Evolutionary conservation across 176 grass and related monocot genomes (phyloP).

Genomic region (Oryza officinalis): DNA sequence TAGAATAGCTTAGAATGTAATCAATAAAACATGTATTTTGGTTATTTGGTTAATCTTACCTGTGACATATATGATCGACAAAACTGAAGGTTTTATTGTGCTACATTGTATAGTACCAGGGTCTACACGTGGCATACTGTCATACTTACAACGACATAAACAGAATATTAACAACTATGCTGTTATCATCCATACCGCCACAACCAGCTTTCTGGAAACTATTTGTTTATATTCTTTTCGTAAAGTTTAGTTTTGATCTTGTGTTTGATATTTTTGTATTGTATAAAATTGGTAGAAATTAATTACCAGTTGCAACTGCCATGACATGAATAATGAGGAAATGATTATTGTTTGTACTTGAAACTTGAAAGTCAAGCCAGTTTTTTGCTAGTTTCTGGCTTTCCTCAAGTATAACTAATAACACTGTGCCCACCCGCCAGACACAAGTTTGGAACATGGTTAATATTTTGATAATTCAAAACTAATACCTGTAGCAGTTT

Average conservation of each 20-base stretch:
- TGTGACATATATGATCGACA: neutral
- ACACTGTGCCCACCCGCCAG: neutral
- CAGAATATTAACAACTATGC: neutral
- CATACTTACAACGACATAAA: neutral
- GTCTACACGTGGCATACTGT: neutral
- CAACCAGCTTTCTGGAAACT: neutral
- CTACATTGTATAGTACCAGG: neutral
- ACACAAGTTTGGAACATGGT: neutral
- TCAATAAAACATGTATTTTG: neutral
- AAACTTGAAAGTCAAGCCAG: neutral
- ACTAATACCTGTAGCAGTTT: neutral
- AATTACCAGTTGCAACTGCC: neutral
- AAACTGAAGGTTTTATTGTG: neutral
- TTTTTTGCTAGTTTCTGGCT: neutral
- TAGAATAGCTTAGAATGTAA: slow-evolving; percentile 5
- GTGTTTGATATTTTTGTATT: slow-evolving; percentile 9
- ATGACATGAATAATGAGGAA: neutral
- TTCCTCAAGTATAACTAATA: neutral
- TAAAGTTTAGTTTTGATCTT: neutral
- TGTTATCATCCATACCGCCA: neutral
- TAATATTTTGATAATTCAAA: slow-evolving; percentile 1
- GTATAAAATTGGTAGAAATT: neutral
- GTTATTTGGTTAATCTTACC: neutral
- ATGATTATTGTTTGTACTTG: neutral
- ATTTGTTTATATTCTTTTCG: neutral